Conservation (phyloP, 2,329 filamentous ascomycete genomes). For the Alternaria viburni region DNA sequence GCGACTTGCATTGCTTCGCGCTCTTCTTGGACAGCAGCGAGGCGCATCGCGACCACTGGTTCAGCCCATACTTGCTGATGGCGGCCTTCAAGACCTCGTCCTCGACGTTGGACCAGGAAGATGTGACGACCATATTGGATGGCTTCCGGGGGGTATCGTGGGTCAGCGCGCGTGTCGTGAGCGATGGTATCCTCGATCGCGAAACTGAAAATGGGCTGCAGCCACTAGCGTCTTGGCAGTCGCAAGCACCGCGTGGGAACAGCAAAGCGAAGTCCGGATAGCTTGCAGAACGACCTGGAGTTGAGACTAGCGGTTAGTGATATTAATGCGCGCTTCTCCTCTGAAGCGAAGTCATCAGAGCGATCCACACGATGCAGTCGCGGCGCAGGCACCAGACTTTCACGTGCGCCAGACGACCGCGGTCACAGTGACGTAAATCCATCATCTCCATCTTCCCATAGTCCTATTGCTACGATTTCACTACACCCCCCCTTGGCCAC, state of each 20-base stretch:
- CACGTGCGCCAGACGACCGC: slow-evolving; percentile 3
- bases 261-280: background rate
- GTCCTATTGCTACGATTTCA: background rate
- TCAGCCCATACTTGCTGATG: slow-evolving; percentile 52
- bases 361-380: background rate
- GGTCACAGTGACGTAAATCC: slow-evolving; percentile 34
- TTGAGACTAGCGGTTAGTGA: background rate
- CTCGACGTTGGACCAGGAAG: slow-evolving; percentile 65
- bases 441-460: background rate
- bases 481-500: background rate
- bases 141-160: slow-evolving; percentile 56
- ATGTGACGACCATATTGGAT: slow-evolving; percentile 50
- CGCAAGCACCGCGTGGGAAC: slow-evolving; percentile 1
- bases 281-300: background rate
- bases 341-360: too few species aligned
- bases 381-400: background rate
- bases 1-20: slow-evolving; percentile 97
- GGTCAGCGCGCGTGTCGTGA: slow-evolving; percentile 13
- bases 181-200: slow-evolving; percentile 23
- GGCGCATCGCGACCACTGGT: slow-evolving; percentile 96
- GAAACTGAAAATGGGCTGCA: slow-evolving; percentile 26
- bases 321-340: background rate
- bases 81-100: slow-evolving; percentile 95
- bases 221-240: slow-evolving; percentile 29
- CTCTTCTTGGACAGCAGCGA: slow-evolving; percentile 96